These are phyloP conservation scores for Mycotypha africana DNA, from an alignment of 371 early-diverging fungal species.

Conservation along the genomic window DNA sequence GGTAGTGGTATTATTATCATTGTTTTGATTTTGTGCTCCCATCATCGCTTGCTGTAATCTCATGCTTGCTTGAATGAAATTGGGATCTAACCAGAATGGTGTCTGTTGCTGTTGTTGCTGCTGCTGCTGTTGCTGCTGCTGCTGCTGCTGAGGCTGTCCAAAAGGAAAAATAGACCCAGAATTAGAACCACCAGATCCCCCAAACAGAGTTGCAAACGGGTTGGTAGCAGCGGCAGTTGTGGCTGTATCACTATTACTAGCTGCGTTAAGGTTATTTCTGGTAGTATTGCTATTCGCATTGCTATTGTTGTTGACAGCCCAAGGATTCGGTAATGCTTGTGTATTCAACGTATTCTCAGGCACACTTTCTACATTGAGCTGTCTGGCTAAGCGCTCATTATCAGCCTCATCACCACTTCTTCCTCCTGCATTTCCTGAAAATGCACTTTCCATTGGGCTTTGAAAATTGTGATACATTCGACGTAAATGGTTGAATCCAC, in stretches of 20 bases:
- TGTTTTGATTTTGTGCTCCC: slow-evolving; percentile 8
- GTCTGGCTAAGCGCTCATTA: slow-evolving; percentile 62
- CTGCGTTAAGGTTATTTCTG: too few species aligned
- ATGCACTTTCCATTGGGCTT: slow-evolving; percentile 63
- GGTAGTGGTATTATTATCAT: not conserved
- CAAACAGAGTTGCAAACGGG: slow-evolving; percentile 6
- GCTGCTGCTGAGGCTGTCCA: slow-evolving; percentile 36
- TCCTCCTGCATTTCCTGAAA: slow-evolving; percentile 12
- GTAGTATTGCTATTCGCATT: slow-evolving; percentile 1
- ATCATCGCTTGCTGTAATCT: slow-evolving; percentile 36
- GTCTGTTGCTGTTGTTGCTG: slow-evolving; percentile 5
- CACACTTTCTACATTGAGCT: slow-evolving; percentile 57
- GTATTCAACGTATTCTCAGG: slow-evolving; percentile 65
- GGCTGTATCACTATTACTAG: not conserved
- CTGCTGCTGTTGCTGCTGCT: slow-evolving; percentile 17
- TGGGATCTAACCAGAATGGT: slow-evolving; percentile 47
- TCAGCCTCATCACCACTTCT: slow-evolving; percentile 54
- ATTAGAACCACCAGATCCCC: slow-evolving; percentile 1
- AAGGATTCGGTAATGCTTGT: slow-evolving; percentile 83
- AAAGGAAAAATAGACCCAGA: slow-evolving; percentile 26
- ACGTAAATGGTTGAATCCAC: slow-evolving; percentile 81
- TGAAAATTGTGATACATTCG: slow-evolving; percentile 74
- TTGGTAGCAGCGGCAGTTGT: slow-evolving; percentile 3
- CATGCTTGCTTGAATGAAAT: slow-evolving; percentile 36
- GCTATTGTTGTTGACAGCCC: slow-evolving; percentile 44